Evolutionary conservation across 805 yeast species (phyloP), one percentile per base, ranked within the genome.

Genomic region (Lipomyces lipofer): DNA sequence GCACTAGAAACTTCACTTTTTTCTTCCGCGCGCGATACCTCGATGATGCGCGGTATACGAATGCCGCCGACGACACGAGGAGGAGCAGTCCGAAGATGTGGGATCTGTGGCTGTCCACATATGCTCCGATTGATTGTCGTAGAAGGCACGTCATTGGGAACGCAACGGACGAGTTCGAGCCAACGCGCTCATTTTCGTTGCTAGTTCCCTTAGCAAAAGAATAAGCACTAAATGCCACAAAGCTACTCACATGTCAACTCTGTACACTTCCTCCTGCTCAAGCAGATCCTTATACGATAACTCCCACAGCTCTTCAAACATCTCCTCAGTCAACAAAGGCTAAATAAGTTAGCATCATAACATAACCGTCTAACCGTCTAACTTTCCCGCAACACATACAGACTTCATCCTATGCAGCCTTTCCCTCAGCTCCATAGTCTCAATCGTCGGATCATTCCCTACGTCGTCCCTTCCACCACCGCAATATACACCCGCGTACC

Each of bases 401-500:
- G 55, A 44, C 22, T 56, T 56, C 49, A 49, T 35, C 15, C 17
- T 28, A 63, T 2, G 63, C 54, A 19, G 57, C 39, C 13, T 62
- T 56, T 44, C 66, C 21, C 64, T 48, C 19, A 57, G 49, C 2
- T 39, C 49, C 54, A 63, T 36, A 2, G 29, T 33, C n/a, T 38
- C 27, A 9, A 49, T 32, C 3, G 59, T 56, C 2, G 59, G 51
- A 40, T 51, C 55, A n/a, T 45, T 43, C 39, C 30, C 43, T 3
- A 15, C 42, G 22, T 19, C 40, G 36, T 13, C 35, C n/a, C 45
- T 32, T 19, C 36, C 43, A 2, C 25, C 38, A 19, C 61, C 83
- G 73, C 89, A 83, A 63, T 78, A 71, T 46, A 72, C 73, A 55
- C 77, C 75, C 0, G 95, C 96, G 64, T 87, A 83, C 59, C 83